These are phyloP conservation scores for Zarea fungicola DNA, from an alignment of 2,329 filamentous ascomycete species.

Conservation along the genomic window DNA sequence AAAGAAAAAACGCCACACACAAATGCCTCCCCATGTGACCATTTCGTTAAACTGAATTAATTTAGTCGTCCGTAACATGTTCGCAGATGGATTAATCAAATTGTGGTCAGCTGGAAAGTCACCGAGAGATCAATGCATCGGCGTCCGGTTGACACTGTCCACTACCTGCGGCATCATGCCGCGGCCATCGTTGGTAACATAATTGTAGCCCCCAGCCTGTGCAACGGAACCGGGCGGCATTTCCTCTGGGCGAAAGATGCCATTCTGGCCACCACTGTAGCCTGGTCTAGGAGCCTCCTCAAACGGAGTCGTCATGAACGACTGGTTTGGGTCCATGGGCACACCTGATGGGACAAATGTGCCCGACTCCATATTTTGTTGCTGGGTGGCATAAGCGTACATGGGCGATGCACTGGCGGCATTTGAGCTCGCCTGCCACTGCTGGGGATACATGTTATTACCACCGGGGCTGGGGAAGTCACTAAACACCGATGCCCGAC, in stretches of 20 bases:
- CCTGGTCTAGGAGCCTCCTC: conserved; percentile 28
- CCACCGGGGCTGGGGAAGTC: conserved; percentile 41
- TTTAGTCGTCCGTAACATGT: too few relatives aligned
- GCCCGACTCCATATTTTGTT: conserved; percentile 25
- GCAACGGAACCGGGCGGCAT: conserved; percentile 25
- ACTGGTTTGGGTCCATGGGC: conserved; percentile 27
- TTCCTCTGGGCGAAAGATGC: conserved; percentile 30
- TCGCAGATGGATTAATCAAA: too few relatives aligned
- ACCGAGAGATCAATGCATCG: conserved; percentile 24
- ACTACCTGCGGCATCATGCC: conserved; percentile 24
- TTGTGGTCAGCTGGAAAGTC: too few relatives aligned
- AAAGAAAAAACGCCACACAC: conserved; percentile 5
- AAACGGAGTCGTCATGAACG: conserved; percentile 30
- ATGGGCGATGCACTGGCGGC: conserved; percentile 36
- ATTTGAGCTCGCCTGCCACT: conserved; percentile 41
- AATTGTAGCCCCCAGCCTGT: conserved; percentile 29
- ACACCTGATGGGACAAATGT: conserved; percentile 29
- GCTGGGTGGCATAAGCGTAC: conserved; percentile 42
- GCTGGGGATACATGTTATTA: conserved; percentile 35
- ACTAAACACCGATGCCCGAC: conserved; percentile 41
- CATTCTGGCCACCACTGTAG: conserved; percentile 26
- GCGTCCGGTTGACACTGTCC: conserved; percentile 24
- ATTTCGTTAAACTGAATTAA: too few relatives aligned
- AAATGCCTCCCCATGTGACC: too few relatives aligned
- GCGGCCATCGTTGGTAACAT: conserved; percentile 29